Evolutionary conservation across 2,329 filamentous ascomycete genomes (phyloP).

Genomic region (Arthrobotrys megalospora): DNA sequence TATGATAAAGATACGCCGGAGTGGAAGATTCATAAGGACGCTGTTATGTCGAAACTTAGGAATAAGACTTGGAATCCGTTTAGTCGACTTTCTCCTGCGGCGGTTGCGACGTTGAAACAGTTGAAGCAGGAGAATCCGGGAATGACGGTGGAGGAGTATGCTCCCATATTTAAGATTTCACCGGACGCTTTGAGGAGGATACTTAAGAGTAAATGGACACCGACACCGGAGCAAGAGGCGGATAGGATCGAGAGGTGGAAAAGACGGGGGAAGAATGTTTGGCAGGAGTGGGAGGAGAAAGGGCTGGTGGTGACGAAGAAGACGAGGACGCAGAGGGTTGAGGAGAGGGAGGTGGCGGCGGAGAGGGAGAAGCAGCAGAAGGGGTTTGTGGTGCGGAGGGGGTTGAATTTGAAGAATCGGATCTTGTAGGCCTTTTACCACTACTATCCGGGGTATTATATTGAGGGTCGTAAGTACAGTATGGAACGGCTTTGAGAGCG

Average conservation of each 20-base stretch:
- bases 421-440: constrained; percentile 18
- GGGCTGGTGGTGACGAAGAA: constrained; percentile 53
- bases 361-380: constrained; percentile 30
- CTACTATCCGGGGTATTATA: too few species aligned
- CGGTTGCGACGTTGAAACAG: constrained; percentile 88
- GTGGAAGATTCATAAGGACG: constrained; percentile 42
- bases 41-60: constrained; percentile 79
- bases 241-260: constrained; percentile 76
- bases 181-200: constrained; percentile 90
- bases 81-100: constrained; percentile 91
- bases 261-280: constrained; percentile 74
- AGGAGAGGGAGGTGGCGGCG: background rate
- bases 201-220: constrained; percentile 82
- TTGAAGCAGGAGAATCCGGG: constrained; percentile 83
- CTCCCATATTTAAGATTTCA: constrained; percentile 86
- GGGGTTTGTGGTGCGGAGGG: constrained; percentile 41
- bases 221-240: constrained; percentile 73
- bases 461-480: too few species aligned
- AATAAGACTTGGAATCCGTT: constrained; percentile 82
- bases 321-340: constrained; percentile 31
- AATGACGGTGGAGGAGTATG: constrained; percentile 79
- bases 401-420: constrained; percentile 58
- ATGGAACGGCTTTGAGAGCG: too few species aligned
- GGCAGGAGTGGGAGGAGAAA: constrained; percentile 66
- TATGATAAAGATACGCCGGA: constrained; percentile 21